These are phyloP conservation scores for Simmondsia chinensis DNA, from an alignment of 148 eudicot genomes.

Conservation along the genomic window DNA sequence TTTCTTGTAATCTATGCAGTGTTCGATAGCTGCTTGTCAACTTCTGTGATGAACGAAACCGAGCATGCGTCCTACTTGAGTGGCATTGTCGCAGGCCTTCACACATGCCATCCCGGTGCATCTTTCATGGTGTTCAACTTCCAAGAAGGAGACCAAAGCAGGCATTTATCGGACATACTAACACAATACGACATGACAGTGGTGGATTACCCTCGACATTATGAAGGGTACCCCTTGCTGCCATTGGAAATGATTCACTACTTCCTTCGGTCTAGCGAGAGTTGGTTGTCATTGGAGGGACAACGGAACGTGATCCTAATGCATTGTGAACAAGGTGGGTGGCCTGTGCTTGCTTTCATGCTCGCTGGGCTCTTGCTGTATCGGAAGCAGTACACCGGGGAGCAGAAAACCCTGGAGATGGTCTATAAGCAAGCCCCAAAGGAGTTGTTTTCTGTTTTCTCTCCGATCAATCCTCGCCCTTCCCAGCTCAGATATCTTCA, in stretches of 20 bases:
- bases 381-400: conserved; percentile 44
- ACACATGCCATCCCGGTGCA: conserved; percentile 39
- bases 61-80: conserved; percentile 37
- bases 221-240: conserved; percentile 41
- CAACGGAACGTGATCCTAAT: conserved; percentile 50
- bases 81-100: conserved; percentile 29
- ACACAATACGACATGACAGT: conserved; percentile 52
- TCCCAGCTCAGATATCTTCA: conserved; percentile 60
- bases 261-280: conserved; percentile 47
- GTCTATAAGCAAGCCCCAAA: conserved; percentile 47
- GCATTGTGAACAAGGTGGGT: conserved; percentile 68
- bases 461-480: conserved; percentile 38
- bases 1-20: no score
- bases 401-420: conserved; percentile 54
- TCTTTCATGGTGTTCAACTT: conserved; percentile 68
- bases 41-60: conserved; percentile 22
- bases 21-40: conserved; percentile 59
- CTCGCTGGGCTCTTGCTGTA: conserved; percentile 52
- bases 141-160: conserved; percentile 29
- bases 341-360: conserved; percentile 75
- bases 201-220: conserved; percentile 55
- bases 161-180: conserved; percentile 40
- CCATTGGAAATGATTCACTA: conserved; percentile 54
- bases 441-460: conserved; percentile 26
- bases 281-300: conserved; percentile 48